Base-by-base conservation (phyloP, 306 rosid species). In the Nissolia schottii region DNA sequence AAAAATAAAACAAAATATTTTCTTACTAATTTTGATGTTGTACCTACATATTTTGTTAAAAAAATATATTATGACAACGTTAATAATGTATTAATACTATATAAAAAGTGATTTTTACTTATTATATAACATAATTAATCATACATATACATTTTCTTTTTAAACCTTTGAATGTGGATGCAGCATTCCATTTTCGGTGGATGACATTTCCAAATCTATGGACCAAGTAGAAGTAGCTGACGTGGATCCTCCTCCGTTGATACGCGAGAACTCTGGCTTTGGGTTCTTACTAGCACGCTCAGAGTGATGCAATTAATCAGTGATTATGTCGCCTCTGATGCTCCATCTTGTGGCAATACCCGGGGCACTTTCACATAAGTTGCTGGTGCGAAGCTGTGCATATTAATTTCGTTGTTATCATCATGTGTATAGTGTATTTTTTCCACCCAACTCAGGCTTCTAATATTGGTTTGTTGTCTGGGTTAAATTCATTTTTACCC, bases 161-260 rank as follows among this genome's bases (percentile, higher is more conserved):
- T 80, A 60, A 79, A 56, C 34, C 63, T 15, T 35, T 20, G 71
- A 29, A 57, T 74, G 28, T 61, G 70, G 53, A 60, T 76, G 86
- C 92, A 95, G 99, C 85, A 95, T 95, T 67, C 99, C 99, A 3
- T 95, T 95, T 86, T 86, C 99, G 11, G 99, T 95, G 83, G 97
- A 95, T 29, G 99, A 95, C 73, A 88, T 95, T 69, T 95, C 99
- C 63, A 95, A 95, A 89, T 88, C 99, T 25, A 92, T 95, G 89
- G 84, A 88, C 81, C 88, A 88, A 81, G 87, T 91, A 57, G 99
- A 95, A n/a, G 85, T 88, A 29, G 88, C 89, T 2, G 99, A 95
- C 29, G 80, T 95, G 7, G 99, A 92, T 82, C 99, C 99, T 78
- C 99, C 99, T 49, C 93, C 97, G 0, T 83, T 95, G 84, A 95